Percentiles rank a stretch among this genome's conserved stretches.
Evolutionary conservation across 2,329 filamentous ascomycete species (phyloP).

Genomic region (Fusarium devonianum): DNA sequence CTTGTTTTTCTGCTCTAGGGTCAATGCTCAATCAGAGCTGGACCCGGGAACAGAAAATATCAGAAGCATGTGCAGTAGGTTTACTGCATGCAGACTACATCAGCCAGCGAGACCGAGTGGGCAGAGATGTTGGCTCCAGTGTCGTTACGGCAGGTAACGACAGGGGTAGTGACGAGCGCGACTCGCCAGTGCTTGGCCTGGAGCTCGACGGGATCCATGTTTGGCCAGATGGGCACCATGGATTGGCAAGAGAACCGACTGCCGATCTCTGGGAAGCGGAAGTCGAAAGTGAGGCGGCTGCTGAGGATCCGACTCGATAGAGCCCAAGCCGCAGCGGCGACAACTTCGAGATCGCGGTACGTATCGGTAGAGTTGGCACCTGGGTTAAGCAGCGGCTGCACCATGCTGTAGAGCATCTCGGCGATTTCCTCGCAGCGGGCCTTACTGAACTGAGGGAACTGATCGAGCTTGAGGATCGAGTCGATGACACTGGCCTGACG

Average conservation of each 20-base stretch:
- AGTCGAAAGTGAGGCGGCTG: slow-evolving; percentile 53
- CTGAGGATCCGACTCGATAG: slow-evolving; percentile 57
- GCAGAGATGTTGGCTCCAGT: slow-evolving; percentile 54
- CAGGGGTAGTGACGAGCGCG: slow-evolving; percentile 62
- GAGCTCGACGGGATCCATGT: slow-evolving; percentile 51
- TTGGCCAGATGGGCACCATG: slow-evolving; percentile 57
- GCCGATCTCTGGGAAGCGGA: slow-evolving; percentile 59
- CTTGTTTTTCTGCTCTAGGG: too few species aligned
- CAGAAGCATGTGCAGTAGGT: slow-evolving; percentile 9
- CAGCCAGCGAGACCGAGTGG: slow-evolving; percentile 54
- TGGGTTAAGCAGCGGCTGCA: slow-evolving; percentile 51
- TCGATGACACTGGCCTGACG: slow-evolving; percentile 49
- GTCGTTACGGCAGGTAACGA: slow-evolving; percentile 62
- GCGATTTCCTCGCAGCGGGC: slow-evolving; percentile 53
- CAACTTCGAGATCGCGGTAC: slow-evolving; percentile 51
- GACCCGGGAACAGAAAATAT: background rate
- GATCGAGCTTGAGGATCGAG: slow-evolving; percentile 47
- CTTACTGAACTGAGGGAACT: slow-evolving; percentile 43
- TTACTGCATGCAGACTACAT: slow-evolving; percentile 59
- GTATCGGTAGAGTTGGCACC: slow-evolving; percentile 47
- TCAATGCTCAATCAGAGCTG: background rate
- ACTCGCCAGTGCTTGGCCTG: slow-evolving; percentile 60
- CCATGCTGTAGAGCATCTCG: slow-evolving; percentile 47
- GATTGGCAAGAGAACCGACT: slow-evolving; percentile 57
- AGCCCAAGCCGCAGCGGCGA: slow-evolving; percentile 53